Evolutionary conservation across 2,329 filamentous ascomycete genomes (phyloP), one percentile per base, ranked within the genome.

Genomic region (Cryphonectria nitschkei): DNA sequence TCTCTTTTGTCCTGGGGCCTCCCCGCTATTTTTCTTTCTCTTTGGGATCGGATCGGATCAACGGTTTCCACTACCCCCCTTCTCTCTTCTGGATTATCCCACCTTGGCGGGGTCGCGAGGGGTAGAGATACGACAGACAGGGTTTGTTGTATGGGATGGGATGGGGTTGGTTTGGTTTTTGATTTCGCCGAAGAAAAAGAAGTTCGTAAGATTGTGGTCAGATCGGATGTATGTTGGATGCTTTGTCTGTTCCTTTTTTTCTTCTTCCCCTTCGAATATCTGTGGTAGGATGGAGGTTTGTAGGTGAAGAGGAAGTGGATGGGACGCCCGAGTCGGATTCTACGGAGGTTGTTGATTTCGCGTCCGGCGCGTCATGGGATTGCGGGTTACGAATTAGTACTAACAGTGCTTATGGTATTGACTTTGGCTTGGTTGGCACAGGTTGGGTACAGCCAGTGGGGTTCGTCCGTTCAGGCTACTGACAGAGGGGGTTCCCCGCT

Each of bases 191-290:
- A 50, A 50, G 11, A 22, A 6, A 22, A 46, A 3, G 13, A 46
- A 46, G 2, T 22, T 5, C 22, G 16, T 46, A 16, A 1, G 43
- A 46, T 46, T 46, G 43, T 16, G 16, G 43, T 22, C 22, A 22
- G 43, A 5, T 19, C 2, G 7, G 19, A 8, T n/a, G 7, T 50
- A 7, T 50, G 11, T 19, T 19, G 46, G 19, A 70, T n/a, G n/a
- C n/a, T 63, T 73, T 67, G 19, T 46, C 43, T 52, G 41, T 46
- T 16, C 22, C 7, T 50, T 50, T 8, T n/a, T 50, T n/a, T 50
- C 1, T 50, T n/a, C n/a, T n/a, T n/a, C n/a, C n/a, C 46, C n/a
- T 50, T 11, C 3, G 37, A 2, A 13, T 39, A 11, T 39, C 37
- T 50, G 46, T 50, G 46, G 46, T 50, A n/a, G 46, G 8, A n/a